phyloP scores from a whole-genome alignment of 257 asterid species.

The Hygrophila difformis region DNA sequence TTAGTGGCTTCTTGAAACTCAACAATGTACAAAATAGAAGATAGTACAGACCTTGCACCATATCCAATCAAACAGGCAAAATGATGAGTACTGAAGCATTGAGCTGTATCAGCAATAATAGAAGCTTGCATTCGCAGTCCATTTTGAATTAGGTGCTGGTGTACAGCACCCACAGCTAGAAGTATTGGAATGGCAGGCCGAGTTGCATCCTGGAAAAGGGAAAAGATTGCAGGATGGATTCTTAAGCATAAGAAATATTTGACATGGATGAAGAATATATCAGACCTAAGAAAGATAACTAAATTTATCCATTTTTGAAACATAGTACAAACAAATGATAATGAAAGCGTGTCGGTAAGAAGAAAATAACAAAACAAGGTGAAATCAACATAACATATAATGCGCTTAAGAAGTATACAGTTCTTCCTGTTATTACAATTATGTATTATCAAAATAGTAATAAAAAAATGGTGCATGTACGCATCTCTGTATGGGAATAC shows the following conservation, averaged over 20 bases:
- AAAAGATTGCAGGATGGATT: constrained; percentile 14
- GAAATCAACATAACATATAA: background rate
- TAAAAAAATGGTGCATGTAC: too few relatives aligned
- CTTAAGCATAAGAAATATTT: background rate
- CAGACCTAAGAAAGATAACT: background rate
- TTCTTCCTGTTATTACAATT: background rate
- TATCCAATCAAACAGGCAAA: constrained; percentile 98
- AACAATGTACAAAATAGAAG: constrained; percentile 12
- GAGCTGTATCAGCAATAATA: constrained; percentile 97
- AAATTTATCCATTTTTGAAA: too few relatives aligned
- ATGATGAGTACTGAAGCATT: constrained; percentile 99
- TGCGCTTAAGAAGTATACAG: background rate
- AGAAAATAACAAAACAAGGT: background rate
- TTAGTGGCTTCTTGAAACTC: too few relatives aligned
- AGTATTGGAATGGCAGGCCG: constrained; percentile 97
- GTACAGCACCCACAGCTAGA: constrained; percentile 99
- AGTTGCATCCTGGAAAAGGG: constrained; percentile 67
- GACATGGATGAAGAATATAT: constrained; percentile 2
- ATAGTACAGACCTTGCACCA: constrained; percentile 83
- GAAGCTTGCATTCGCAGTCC: constrained; percentile 98
- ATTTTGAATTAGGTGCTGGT: constrained; percentile 96
- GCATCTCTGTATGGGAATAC: too few relatives aligned
- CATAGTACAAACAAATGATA: too few relatives aligned
- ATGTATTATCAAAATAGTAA: too few relatives aligned
- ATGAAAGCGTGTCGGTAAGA: too few relatives aligned